These are phyloP conservation scores for Epipyxis sp. DNA, from an alignment of 108 stramenopile genomes.

Conservation along the genomic window DNA sequence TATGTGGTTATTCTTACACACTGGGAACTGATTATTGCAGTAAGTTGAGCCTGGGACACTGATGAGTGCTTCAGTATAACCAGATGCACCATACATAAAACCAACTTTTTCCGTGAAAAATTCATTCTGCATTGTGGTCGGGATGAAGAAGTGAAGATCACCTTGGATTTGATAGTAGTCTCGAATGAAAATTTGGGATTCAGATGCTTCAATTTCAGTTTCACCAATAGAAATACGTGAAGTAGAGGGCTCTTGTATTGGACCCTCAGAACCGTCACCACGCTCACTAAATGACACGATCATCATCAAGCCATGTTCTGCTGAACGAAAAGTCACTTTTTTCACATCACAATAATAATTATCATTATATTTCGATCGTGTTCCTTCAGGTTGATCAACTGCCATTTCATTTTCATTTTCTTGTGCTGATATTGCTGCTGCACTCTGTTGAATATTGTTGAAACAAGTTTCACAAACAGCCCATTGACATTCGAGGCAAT, in stretches of 20 bases:
- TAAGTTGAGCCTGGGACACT: not conserved
- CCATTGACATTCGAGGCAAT: not conserved
- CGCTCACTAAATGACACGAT: conserved; percentile 8
- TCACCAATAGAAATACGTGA: conserved; percentile 17
- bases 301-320: not conserved
- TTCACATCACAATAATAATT: conserved; percentile 30
- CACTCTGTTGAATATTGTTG: conserved; percentile 17
- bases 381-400: conserved; percentile 29
- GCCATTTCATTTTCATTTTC: conserved; percentile 11
- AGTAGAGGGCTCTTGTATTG: conserved; percentile 4
- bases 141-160: not conserved
- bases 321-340: not conserved
- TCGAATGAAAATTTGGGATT: not conserved
- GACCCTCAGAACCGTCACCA: conserved; percentile 1
- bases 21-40: conserved; percentile 20
- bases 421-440: not conserved
- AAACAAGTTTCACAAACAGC: conserved; percentile 24
- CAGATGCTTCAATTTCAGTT: not conserved
- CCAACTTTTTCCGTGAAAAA: conserved; percentile 15
- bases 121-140: not conserved
- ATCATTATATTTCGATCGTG: conserved; percentile 26
- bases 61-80: not conserved
- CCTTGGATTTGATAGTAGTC: conserved; percentile 24
- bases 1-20: not conserved
- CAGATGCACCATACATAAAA: conserved; percentile 22